Evolutionary conservation across 192 early-diverging fungal genomes (phyloP), one percentile per base, ranked within the genome.

Genomic region (Entrophospora sp.): DNA sequence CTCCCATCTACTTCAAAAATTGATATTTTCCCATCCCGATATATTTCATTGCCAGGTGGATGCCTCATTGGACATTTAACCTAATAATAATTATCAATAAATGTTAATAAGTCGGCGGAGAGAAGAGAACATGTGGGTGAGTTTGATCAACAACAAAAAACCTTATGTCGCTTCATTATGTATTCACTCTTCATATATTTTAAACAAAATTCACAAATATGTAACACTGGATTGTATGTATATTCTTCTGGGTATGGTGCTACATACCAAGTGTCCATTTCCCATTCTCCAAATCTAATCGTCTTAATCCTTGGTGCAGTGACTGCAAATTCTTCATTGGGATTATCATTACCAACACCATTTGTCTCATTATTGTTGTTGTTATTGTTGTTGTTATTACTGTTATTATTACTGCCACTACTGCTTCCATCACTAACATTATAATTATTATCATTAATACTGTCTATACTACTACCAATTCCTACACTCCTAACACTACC

Each of bases 241-340:
- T 96, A 98, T 71, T 98, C 96, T 72, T 95, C 93, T 12, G 96
- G 96, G 69, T 95, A 98, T 13, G 96, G 96, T 25, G 96, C 89
- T 5, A 85, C 73, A 70, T 96, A 98, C 96, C 96, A 98, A 2
- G 91, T 92, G 69, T 92, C 81, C 46, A 98, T 93, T 53, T 85
- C 75, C 71, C 79, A 93, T 20, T 71, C 73, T 8, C 96, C 96
- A 57, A 98, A 83, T 4, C 78, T 77, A 44, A 98, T 93, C 35
- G 78, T 74, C 45, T 85, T 85, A 66, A 95, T 83, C 35, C 79
- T 73, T 5, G 73, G 69, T 13, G 74, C 60, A 0, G 67, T 64
- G 5, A 64, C 25, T 0, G 63, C 66, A 30, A 55, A 51, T 6
- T 56, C 45, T n/a, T n/a, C n/a, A n/a, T 63, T 36, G 2, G 55